Base-by-base conservation (phyloP, 805 yeast genomes). In the Dipodascopsis uninucleata region DNA sequence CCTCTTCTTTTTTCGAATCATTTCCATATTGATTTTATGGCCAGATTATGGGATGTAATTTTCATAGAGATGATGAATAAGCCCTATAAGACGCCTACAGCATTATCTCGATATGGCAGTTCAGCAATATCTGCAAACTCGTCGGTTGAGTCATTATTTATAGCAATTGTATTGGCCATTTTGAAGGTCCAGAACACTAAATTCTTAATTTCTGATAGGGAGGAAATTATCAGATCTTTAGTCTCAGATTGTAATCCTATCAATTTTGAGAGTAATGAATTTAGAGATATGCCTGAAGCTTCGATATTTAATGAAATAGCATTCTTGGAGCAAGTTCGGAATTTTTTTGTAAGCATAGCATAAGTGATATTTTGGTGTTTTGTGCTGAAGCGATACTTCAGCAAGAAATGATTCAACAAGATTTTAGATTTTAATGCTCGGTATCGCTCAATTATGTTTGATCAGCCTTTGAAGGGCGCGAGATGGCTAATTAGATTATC, bases 1-100 rank as follows among this genome's bases (percentile, higher is more conserved):
- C 39, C 43, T 20, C 56, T 74, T 17, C 48, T 78, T 16, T 75
- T 80, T 56, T 59, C 79, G 1, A 63, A 68, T 39, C 67, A 71
- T 21, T 57, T 79, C 34, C 59, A 69, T 9, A 61, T 76, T 36
- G 81, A 79, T 26, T 61, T 72, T 1, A 60, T 75, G 5, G 64
- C 71, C 21, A 70, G 78, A 12, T 53, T 82, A 5, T 56, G 82
- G 49, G 89, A 82, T 58, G 66, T 81, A 4, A 71, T 71, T 58
- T 59, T 80, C 8, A 79, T 80, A 58, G 86, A 81, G 58, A 79
- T 42, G 41, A 21, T 25, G 9, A 22, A 31, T 6, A 45, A 41
- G 18, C 23, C 23, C 24, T 42, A 32, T 16, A 9, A n/a, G 20
- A 18, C 28, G 12, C 34, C 40, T 7, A 28, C 18, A 17, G 25